These are phyloP conservation scores for Colletotrichum aenigma DNA, from an alignment of 2,329 filamentous ascomycete species.

Conservation along the genomic window DNA sequence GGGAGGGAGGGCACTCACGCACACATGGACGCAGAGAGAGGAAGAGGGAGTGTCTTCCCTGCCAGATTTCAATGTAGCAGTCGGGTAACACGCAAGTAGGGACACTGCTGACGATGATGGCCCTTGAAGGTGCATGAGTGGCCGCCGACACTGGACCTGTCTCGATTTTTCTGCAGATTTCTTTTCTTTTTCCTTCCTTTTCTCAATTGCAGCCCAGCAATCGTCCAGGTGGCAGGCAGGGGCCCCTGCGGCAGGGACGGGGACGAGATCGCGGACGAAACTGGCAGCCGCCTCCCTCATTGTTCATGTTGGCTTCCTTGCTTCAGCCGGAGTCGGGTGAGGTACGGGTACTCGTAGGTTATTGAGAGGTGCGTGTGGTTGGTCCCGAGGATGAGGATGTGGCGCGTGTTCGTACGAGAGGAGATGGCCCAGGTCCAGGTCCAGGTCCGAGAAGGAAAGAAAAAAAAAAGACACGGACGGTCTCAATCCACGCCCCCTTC, in stretches of 20 bases:
- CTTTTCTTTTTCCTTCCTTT: neutral
- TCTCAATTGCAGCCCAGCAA: neutral
- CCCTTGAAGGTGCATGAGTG: neutral
- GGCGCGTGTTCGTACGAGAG: neutral
- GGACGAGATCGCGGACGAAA: neutral
- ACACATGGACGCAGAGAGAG: neutral
- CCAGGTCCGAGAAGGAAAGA: neutral
- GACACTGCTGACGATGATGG: neutral
- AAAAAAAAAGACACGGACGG: neutral
- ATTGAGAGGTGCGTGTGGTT: neutral
- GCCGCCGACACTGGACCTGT: neutral
- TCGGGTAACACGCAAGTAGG: neutral
- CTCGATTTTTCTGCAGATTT: neutral
- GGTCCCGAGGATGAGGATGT: neutral
- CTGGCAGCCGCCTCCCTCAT: neutral
- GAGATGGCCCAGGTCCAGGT: neutral
- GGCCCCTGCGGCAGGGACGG: neutral
- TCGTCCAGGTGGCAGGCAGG: constrained; percentile 7
- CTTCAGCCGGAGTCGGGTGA: neutral
- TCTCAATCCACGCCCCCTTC: neutral
- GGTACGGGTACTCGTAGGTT: neutral
- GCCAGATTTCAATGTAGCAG: neutral
- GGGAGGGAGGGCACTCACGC: neutral
- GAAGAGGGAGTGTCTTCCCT: neutral
- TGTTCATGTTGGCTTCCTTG: neutral